Base-by-base conservation (phyloP, 768 basidiomycete species). In the Gymnopilus dilepis region DNA sequence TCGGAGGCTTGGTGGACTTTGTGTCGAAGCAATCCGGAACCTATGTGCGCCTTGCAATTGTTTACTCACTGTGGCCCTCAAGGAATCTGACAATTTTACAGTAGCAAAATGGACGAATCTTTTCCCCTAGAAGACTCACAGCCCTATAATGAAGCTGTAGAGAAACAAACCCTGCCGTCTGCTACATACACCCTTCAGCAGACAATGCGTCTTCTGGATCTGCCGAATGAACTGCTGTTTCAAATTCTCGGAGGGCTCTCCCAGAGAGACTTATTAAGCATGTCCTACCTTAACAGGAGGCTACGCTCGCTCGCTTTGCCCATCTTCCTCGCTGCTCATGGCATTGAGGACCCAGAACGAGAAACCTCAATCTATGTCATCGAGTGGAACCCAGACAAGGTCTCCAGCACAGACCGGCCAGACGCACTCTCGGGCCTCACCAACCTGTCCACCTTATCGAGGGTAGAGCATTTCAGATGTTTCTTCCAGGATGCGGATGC, bases 401-500 rank as follows among this genome's bases (percentile, higher is more conserved):
- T 45, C n/a, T 24, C 11, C 13, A 19, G 30, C n/a, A 37, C 42
- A 24, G 31, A 40, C 31, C 17, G 53, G 0, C 65, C 69, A 21
- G 63, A 70, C 22, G 56, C 56, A 8, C 55, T 70, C 19, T 60
- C 60, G 17, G 69, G 63, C 4, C 48, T 70, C 38, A 60, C 41
- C n/a, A 30, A 60, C 15, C 34, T 63, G 6, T 54, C 59, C 5
- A 15, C 58, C 30, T 26, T 70, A 12, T 61, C 60, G 7, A 47
- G 34, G 22, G 42, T 70, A 26, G 43, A 67, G 22, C 58, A 60
- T 17, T 56, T 70, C 12, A 48, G 60, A 19, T 67, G 64, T 53
- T 70, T 65, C 47, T 70, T 70, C 50, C 69, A 70, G 41, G 69
- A 68, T 19, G 60, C 69, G 22, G 48, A 56, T 43, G 34, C 52